Base-by-base conservation (phyloP, 441 rosid genomes). In the Erodium moschatum region DNA sequence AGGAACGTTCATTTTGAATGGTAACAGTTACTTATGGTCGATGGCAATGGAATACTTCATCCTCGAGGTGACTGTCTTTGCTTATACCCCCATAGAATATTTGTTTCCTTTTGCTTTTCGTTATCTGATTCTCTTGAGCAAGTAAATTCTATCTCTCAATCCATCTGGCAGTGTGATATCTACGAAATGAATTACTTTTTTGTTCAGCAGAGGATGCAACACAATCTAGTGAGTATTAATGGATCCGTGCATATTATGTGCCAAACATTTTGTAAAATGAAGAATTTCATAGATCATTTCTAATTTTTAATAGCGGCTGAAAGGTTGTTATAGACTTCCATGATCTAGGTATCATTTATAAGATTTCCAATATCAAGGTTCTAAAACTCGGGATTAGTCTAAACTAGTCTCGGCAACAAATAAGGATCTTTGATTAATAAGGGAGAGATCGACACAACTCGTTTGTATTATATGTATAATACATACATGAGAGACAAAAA, bases 21-120 rank as follows among this genome's bases (percentile, higher is more conserved):
- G 15, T 67, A 56, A 67, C 85, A 92, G 94, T 77, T 90, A 67
- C 44, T 91, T 35, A 79, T 89, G 83, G 97, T 90, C 15, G 96
- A 93, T 87, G 98, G 96, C 66, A 89, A 89, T 78, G 97, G 97
- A 24, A 73, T 89, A 54, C 98, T 91, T 82, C 96, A 93, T 79
- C 93, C 98, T 67, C 84, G 89, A 83, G 96, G 97, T 84, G 77
- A 75, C 82, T 76, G 60, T 52, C 60, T 50, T 50, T 15, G 19
- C 19, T 13, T 12, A 11, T 46, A 46, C 54, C 54, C 9, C 54
- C 18, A 50, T 50, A 50, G 58, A 50, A 2, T 15, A 50, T 7
- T 50, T n/a, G 58, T 50, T 50, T 50, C 19, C n/a, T 50, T 1
- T n/a, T 46, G 15, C 1, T 15, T 52, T 52, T 15, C 4, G 10